These are phyloP conservation scores for Somion occarium DNA, from an alignment of 1,284 basidiomycete species.

Conservation along the genomic window DNA sequence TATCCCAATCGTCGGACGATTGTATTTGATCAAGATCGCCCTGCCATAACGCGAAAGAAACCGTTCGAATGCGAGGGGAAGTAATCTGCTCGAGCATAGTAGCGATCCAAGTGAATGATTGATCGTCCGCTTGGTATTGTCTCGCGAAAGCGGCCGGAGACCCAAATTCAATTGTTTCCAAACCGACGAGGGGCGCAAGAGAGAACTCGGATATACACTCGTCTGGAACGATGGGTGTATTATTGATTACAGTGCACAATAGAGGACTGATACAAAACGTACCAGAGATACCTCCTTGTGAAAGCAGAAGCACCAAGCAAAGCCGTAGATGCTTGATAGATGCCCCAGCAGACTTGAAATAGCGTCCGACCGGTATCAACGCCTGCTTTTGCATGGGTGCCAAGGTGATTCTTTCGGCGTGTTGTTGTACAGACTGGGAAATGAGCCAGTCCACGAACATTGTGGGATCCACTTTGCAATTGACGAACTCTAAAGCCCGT, in stretches of 20 bases:
- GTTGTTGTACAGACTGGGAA: not conserved
- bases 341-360: slow-evolving; percentile 7
- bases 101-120: slow-evolving; percentile 13
- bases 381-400: slow-evolving; percentile 15
- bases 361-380: slow-evolving; percentile 4
- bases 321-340: slow-evolving; percentile 13
- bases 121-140: slow-evolving; percentile 13
- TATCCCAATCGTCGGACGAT: slow-evolving; percentile 8
- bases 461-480: slow-evolving; percentile 10
- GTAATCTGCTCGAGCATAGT: slow-evolving; percentile 8
- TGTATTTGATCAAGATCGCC: slow-evolving; percentile 9
- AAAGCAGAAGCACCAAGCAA: slow-evolving; percentile 10
- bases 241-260: too few species aligned
- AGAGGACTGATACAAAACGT: too few species aligned
- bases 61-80: slow-evolving; percentile 11
- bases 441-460: slow-evolving; percentile 12
- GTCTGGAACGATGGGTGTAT: slow-evolving; percentile 5
- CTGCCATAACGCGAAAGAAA: slow-evolving; percentile 13
- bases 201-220: not conserved
- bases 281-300: slow-evolving; percentile 12
- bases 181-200: slow-evolving; percentile 6
- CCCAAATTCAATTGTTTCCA: slow-evolving; percentile 12
- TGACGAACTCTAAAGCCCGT: slow-evolving; percentile 10
- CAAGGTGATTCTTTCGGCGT: slow-evolving; percentile 9
- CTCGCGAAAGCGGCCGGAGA: slow-evolving; percentile 14